Percentiles rank a stretch among this genome's conserved stretches.
phyloP scores from a whole-genome alignment of 208 protist species.

The Acanthamoeba royreba region DNA sequence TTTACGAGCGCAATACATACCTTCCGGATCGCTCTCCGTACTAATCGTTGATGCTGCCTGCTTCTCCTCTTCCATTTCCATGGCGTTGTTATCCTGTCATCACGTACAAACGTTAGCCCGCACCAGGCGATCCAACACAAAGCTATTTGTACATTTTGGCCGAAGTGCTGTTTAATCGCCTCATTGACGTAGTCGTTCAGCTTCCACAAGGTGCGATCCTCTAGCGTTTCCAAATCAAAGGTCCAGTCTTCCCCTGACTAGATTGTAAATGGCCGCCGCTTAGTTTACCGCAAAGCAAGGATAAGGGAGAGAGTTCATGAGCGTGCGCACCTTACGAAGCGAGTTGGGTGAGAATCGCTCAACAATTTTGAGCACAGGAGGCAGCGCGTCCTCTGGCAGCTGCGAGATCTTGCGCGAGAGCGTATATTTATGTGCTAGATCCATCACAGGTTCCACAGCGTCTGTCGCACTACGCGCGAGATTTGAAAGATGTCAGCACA shows the following conservation, averaged over 20 bases:
- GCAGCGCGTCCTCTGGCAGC: neutral
- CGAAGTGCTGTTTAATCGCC: neutral
- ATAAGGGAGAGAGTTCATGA: neutral
- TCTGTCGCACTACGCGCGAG: too few species aligned
- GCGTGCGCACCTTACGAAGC: neutral
- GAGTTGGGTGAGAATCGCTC: neutral
- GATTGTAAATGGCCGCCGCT: neutral
- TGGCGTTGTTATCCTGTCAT: neutral
- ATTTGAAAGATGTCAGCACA: too few species aligned
- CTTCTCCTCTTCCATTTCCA: neutral
- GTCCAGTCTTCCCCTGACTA: neutral
- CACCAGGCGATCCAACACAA: neutral
- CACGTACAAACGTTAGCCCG: neutral
- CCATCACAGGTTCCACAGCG: neutral
- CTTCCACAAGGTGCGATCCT: neutral
- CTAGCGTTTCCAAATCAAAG: neutral
- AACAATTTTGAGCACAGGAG: neutral
- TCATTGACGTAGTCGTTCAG: neutral
- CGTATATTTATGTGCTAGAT: neutral
- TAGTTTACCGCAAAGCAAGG: neutral
- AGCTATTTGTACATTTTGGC: neutral
- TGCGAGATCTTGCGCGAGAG: constrained; percentile 6
- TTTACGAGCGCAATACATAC: neutral
- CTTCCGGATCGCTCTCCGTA: neutral
- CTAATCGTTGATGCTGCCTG: neutral